A percentile compares a stretch with the other conserved stretches of the same genome.
Evolutionary conservation across 2,329 filamentous ascomycete species (phyloP).

Genomic region (Penicillium sp.): DNA sequence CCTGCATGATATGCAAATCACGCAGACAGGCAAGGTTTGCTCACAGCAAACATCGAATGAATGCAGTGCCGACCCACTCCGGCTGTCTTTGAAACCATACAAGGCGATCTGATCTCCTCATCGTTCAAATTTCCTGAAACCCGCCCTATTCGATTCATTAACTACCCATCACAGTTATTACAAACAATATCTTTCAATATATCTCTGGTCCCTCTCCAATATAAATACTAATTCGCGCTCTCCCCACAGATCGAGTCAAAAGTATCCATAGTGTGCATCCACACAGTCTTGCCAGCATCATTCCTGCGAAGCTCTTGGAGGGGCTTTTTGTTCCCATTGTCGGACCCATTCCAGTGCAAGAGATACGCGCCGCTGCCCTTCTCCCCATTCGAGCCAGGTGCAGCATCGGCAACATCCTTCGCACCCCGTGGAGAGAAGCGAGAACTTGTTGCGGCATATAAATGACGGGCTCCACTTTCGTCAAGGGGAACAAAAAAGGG

Average conservation of each 20-base stretch:
- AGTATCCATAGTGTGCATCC: conserved; percentile 20
- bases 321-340: conserved; percentile 12
- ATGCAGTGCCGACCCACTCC: too few relatives aligned
- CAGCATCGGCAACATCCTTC: conserved; percentile 8
- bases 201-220: too few relatives aligned
- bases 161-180: too few relatives aligned
- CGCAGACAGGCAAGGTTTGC: too few relatives aligned
- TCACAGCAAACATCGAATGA: too few relatives aligned
- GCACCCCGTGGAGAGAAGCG: conserved; percentile 13
- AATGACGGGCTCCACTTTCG: conserved; percentile 22
- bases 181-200: too few relatives aligned
- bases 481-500: conserved; percentile 17
- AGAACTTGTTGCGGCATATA: conserved; percentile 22
- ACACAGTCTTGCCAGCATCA: conserved; percentile 16
- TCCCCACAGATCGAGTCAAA: conserved; percentile 20
- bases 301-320: conserved; percentile 17
- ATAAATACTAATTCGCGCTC: too few relatives aligned
- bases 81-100: too few relatives aligned
- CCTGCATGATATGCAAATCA: too few relatives aligned
- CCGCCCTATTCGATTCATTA: too few relatives aligned
- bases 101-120: too few relatives aligned
- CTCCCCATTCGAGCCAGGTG: conserved; percentile 16
- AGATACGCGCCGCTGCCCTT: conserved; percentile 23
- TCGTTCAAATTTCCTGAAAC: too few relatives aligned
- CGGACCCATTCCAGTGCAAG: conserved; percentile 16